A percentile compares a stretch with the other conserved stretches of the same genome.
Conservation (phyloP, 306 rosid species). For the Begonia masoniana region DNA sequence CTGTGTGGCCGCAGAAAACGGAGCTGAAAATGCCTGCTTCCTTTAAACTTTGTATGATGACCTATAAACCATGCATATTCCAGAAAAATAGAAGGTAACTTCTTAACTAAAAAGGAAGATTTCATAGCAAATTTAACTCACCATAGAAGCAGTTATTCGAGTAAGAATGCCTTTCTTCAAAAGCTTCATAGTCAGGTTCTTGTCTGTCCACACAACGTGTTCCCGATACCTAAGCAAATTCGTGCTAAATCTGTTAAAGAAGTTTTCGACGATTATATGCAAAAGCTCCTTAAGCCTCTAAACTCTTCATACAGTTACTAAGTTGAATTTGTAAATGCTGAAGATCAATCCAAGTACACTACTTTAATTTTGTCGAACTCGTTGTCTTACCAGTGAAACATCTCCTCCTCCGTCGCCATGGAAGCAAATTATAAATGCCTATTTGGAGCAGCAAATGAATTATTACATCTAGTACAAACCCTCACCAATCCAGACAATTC, state of each 20-base stretch:
- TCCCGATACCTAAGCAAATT: constrained; percentile 66
- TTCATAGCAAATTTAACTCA: constrained; percentile 16
- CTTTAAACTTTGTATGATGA: constrained; percentile 57
- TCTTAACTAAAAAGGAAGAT: background rate
- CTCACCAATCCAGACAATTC: too few species aligned
- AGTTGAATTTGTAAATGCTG: too few species aligned
- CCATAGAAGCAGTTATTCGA: constrained; percentile 82
- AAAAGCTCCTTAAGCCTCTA: too few species aligned
- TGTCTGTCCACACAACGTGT: constrained; percentile 79
- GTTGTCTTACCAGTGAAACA: constrained; percentile 62
- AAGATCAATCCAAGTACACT: too few species aligned
- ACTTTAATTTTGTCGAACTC: background rate
- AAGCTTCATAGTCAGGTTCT: constrained; percentile 47
- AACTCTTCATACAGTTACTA: too few species aligned
- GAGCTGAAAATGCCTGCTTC: constrained; percentile 60
- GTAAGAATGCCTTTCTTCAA: constrained; percentile 75
- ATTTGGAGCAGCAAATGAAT: too few species aligned
- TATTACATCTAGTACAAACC: too few species aligned
- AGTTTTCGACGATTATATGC: too few species aligned
- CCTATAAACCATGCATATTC: constrained; percentile 22
- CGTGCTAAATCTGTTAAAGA: too few species aligned
- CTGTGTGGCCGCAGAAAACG: constrained; percentile 37
- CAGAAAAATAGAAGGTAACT: too few species aligned
- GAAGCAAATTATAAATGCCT: too few species aligned
- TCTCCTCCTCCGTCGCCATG: constrained; percentile 88